Evolutionary conservation across 2,329 filamentous ascomycete genomes (phyloP), one percentile per base, ranked within the genome.

Genomic region (Penicillium sp.): DNA sequence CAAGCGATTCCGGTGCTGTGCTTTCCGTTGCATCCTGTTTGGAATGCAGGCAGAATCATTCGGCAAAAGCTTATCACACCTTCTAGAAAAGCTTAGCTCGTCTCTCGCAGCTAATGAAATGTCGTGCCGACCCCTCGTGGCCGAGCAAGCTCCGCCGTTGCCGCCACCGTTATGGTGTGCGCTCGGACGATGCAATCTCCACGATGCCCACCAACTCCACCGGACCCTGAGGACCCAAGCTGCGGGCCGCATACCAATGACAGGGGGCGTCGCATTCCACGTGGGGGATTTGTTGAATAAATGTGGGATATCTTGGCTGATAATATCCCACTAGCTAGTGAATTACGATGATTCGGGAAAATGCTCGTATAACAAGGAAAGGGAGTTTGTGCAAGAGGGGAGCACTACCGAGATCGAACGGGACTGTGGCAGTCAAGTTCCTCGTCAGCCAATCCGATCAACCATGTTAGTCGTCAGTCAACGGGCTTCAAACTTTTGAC

Each of bases 61-160:
- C 19, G 22, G n/a, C 14, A 13, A 19, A 40, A 53, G 35, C 51
- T 53, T 53, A 13, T 54, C 22, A 8, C 1, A 14, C 11, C 26
- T 43, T 43, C 26, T 33, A 8, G 51, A 54, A 54, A 54, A 43
- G 52, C 52, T 54, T 54, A 45, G 52, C 38, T 42, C 26, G 22
- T 13, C 25, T 43, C 14, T 26, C 8, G 38, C 4, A 30, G 26
- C 52, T 35, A 54, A 54, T 54, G 25, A 54, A 16, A 54, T 10
- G 25, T 28, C 38, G n/a, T n/a, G 25, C 25, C 37, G 16, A 35
- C 38, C 52, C 37, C 52, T 42, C 28, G 52, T 54, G 52, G 30
- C 25, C 26, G 7, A 40, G 26, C 35, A 25, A 42, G 55, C 37
- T 52, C 48, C 35, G 45, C 46, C 35, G 16, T 52, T 51, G 22